Evolutionary conservation across 768 basidiomycete genomes (phyloP), one percentile per base, ranked within the genome.

Genomic region (Suillus ampliporus): DNA sequence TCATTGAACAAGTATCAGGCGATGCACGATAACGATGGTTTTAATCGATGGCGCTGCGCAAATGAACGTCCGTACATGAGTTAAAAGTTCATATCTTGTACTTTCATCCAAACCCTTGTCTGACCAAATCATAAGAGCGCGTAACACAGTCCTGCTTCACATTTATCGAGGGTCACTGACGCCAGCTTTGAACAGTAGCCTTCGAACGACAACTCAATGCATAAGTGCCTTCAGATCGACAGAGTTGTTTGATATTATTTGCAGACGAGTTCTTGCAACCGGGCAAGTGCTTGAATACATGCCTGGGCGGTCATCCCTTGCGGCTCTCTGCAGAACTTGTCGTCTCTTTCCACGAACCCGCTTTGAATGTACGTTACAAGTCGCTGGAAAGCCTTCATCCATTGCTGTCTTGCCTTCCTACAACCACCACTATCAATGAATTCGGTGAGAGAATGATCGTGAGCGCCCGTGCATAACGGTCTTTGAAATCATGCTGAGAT

Each of bases 281-380:
- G 53, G 48, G 26, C 48, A 53, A 31, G 4, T 6, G 31, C 31
- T 31, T 31, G 31, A 31, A 31, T 31, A 31, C 31, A 31, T 31
- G 31, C 6, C 31, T 31, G 31, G 31, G 31, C 31, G 13, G 26
- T 50, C 44, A 35, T 23, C 58, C 44, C 46, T 60, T 4, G 58
- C 46, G 1, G 34, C 58, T 26, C 50, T 60, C 23, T 34, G 47
- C 28, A 60, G 58, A 37, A 51, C 58, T 21, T 60, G 58, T 38
- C 34, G 17, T 15, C 15, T 26, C 21, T 60, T n/a, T 60, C 35
- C 44, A 60, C 15, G 58, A 60, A 23, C 34, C 50, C 17, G 58
- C 47, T 26, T 51, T 60, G 8, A 21, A 60, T 11, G 31, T 26
- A 10, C 58, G 54, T 26, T 60, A 58, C 46, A 53, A 21, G 8